Evolutionary conservation across 257 asterid genomes (phyloP).

Genomic region (Parsonsia alboflavescens): DNA sequence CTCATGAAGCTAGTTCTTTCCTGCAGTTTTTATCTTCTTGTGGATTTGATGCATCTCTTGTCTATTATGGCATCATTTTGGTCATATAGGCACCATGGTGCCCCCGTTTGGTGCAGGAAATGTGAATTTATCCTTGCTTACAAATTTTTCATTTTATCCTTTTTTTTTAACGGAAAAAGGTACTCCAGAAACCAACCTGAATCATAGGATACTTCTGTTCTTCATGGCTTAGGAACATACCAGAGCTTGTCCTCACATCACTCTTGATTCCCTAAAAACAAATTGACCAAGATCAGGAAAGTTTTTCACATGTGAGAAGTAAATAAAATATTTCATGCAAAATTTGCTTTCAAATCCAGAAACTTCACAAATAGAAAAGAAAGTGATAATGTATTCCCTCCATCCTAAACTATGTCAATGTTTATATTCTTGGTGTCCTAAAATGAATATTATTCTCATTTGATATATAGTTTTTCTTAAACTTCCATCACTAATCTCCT

Average conservation of each 20-base stretch:
- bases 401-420: not conserved
- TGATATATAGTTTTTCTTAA: not conserved
- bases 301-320: not conserved
- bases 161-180: not conserved
- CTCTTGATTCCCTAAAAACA: slow-evolving; percentile 62
- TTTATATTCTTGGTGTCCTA: not conserved
- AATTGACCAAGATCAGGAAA: not conserved
- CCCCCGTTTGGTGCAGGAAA: not conserved
- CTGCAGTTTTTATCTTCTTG: not conserved
- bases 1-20: not conserved
- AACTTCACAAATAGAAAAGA: not conserved
- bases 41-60: not conserved
- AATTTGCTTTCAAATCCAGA: not conserved
- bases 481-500: not conserved
- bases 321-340: not conserved
- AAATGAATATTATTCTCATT: not conserved
- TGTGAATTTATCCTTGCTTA: too few species aligned
- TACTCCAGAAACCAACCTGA: slow-evolving; percentile 41
- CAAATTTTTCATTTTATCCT: not conserved
- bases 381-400: not conserved
- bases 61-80: not conserved
- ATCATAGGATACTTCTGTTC: slow-evolving; percentile 67
- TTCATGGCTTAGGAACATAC: slow-evolving; percentile 63
- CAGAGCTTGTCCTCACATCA: slow-evolving; percentile 75
- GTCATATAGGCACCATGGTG: not conserved